These are phyloP conservation scores for Populus tremula DNA, from an alignment of 345 rosid genomes.

Conservation along the genomic window DNA sequence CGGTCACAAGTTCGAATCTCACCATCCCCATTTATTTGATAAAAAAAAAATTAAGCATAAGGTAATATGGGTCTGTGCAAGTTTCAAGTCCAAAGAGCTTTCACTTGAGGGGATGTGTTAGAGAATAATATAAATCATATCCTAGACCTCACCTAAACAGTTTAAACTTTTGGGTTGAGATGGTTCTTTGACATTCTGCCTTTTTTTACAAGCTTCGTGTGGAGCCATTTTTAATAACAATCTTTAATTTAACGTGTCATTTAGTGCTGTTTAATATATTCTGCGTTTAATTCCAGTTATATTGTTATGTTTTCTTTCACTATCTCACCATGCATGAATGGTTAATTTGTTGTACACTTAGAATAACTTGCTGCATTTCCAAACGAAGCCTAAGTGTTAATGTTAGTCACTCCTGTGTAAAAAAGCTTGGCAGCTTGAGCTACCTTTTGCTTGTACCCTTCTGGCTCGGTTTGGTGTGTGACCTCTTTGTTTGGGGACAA, in stretches of 20 bases:
- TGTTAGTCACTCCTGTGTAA: background rate
- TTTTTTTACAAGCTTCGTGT: background rate
- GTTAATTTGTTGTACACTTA: background rate
- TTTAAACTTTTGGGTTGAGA: too few species aligned
- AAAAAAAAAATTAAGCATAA: too few species aligned
- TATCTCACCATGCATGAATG: background rate
- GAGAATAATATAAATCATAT: too few species aligned
- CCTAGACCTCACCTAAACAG: too few species aligned
- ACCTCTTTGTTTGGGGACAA: background rate
- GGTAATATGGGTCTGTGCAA: fast-evolving
- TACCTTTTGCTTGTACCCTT: background rate
- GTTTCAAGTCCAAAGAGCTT: too few species aligned
- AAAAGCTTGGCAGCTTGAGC: background rate
- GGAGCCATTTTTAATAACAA: background rate
- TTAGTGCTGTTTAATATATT: background rate
- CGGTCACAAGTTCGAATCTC: fast-evolving
- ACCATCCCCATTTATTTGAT: too few species aligned
- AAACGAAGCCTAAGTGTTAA: background rate
- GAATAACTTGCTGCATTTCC: too few species aligned
- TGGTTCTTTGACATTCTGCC: background rate
- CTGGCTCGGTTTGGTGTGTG: too few species aligned
- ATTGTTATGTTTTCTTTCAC: background rate
- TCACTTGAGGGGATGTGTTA: too few species aligned
- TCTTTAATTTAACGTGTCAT: background rate
- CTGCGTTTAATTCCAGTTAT: background rate